These are phyloP conservation scores for grape (Vitis vinifera) DNA, from an alignment of 164 flowering plant species.

Conservation along the genomic window ASM3070453v1 NC_081820.1:3049501-3050000, in stretches of 20 bases:
- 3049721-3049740: constrained; percentile 91
- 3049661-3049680: constrained; percentile 65
- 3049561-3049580: constrained; percentile 68
- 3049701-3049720: constrained; percentile 90
- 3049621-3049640: constrained; percentile 46
- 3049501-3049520: constrained; percentile 95
- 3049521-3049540: constrained; percentile 91
- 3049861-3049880: background rate
- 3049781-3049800: constrained; percentile 97
- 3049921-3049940: background rate
- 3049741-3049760: constrained; percentile 93
- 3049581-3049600: constrained; percentile 98
- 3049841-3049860: background rate
- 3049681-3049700: constrained; percentile 80
- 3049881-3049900: background rate
- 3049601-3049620: constrained; percentile 74
- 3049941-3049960: too few relatives aligned
- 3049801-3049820: constrained; percentile 83
- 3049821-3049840: constrained; percentile 1
- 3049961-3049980: too few relatives aligned
- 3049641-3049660: constrained; percentile 55
- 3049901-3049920: background rate
- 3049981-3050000: too few relatives aligned
- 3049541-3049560: constrained; percentile 74
- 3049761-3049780: constrained; percentile 94